A percentile compares a stretch with the other conserved stretches of the same genome.
These are phyloP conservation scores for Sporothrix sp. DNA, from an alignment of 2,329 filamentous ascomycete genomes.

Conservation along the genomic window DNA sequence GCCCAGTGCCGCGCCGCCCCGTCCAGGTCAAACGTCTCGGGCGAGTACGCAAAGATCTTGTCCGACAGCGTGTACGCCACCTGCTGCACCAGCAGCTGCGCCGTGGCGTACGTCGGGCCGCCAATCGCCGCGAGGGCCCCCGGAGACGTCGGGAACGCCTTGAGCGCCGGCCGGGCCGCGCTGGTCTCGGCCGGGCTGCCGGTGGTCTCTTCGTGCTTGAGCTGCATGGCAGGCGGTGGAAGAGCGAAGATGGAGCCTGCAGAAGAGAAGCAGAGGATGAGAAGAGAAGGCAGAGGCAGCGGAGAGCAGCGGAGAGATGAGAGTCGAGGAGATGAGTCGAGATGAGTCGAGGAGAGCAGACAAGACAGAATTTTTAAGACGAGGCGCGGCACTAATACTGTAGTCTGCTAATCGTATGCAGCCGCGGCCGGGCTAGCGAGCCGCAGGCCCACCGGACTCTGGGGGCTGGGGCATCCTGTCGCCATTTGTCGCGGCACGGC, in stretches of 20 bases:
- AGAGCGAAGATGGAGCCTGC: no score
- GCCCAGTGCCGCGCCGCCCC: conserved; percentile 72
- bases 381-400: no score
- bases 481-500: conserved; percentile 5
- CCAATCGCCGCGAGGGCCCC: conserved; percentile 50
- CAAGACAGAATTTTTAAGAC: conserved; percentile 1
- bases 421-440: no score
- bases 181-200: conserved; percentile 17
- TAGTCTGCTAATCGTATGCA: no score
- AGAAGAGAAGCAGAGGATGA: background rate
- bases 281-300: background rate
- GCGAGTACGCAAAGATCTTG: conserved; percentile 95
- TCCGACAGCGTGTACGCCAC: conserved; percentile 91
- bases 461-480: conserved; percentile 1
- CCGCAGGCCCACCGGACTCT: conserved; percentile 2
- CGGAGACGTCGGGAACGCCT: conserved; percentile 40
- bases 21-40: conserved; percentile 86
- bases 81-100: conserved; percentile 90
- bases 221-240: no score
- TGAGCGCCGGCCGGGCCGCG: conserved; percentile 21
- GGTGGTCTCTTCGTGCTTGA: conserved; percentile 18
- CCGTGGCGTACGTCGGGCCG: conserved; percentile 85
- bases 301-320: background rate
- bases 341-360: background rate
- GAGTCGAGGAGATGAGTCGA: no score